Conservation (phyloP, 805 yeast species). For the Candida manassasensis region DNA sequence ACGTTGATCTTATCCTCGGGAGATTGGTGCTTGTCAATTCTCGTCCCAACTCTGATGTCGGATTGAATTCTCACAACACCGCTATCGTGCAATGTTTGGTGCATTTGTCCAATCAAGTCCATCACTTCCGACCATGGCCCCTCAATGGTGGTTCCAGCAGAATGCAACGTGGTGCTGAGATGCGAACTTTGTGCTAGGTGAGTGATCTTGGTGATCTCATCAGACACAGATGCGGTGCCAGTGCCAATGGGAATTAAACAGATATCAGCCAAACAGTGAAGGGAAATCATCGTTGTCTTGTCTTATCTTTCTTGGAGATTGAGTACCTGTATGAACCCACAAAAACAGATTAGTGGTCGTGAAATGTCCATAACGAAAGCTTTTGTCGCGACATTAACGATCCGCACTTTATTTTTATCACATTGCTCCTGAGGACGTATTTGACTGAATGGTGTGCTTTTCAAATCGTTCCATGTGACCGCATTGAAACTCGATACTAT, state of each 20-base stretch:
- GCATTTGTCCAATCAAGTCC: constrained; percentile 72
- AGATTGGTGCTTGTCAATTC: constrained; percentile 68
- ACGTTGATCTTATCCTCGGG: constrained; percentile 69
- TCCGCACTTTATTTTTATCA: too few species aligned
- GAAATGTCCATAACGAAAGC: too few species aligned
- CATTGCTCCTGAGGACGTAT: too few species aligned
- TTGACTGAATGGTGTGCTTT: too few species aligned
- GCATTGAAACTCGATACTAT: too few species aligned
- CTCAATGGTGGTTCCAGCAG: constrained; percentile 89
- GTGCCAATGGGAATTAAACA: constrained; percentile 89
- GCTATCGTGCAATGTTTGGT: constrained; percentile 59
- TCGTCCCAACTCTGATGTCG: constrained; percentile 83
- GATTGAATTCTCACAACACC: constrained; percentile 80
- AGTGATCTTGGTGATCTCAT: constrained; percentile 71
- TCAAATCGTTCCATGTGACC: too few species aligned
- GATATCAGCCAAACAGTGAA: constrained; percentile 78
- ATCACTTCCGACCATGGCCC: constrained; percentile 93
- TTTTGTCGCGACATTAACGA: too few species aligned
- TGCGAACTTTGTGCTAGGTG: constrained; percentile 56
- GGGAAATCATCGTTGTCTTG: constrained; percentile 32
- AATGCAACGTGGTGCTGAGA: constrained; percentile 67
- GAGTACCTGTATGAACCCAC: too few species aligned
- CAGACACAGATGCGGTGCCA: constrained; percentile 70
- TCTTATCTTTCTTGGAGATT: too few species aligned
- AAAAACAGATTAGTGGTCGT: too few species aligned